Evolutionary conservation across 1,139 yeast species (phyloP).

Genomic region (Kodamaea anthophila): DNA sequence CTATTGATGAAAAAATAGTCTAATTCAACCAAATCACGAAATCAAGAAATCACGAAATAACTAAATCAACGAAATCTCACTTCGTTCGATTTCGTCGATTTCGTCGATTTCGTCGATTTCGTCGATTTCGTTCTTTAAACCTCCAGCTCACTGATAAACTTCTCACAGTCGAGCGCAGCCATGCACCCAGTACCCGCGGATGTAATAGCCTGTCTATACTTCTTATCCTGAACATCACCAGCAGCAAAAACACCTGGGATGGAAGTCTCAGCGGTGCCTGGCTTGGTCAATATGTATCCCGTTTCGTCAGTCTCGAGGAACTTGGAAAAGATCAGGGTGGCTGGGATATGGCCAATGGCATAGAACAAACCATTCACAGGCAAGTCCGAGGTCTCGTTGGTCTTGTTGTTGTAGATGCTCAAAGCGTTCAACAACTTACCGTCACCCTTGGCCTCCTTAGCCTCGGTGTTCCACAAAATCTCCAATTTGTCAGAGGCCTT

Average conservation of each 20-base stretch:
- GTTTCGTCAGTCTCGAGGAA: slow-evolving; percentile 81
- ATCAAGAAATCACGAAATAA: no score
- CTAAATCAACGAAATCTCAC: no score
- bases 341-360: slow-evolving; percentile 97
- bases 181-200: slow-evolving; percentile 99
- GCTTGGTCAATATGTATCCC: slow-evolving; percentile 82
- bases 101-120: no score
- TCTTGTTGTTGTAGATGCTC: slow-evolving; percentile 61
- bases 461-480: slow-evolving; percentile 79
- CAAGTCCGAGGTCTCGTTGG: slow-evolving; percentile 62
- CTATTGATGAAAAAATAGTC: no score
- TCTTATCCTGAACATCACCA: slow-evolving; percentile 97
- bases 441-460: slow-evolving; percentile 87
- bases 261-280: slow-evolving; percentile 86
- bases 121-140: slow-evolving; percentile 1
- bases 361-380: slow-evolving; percentile 90
- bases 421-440: slow-evolving; percentile 66
- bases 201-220: slow-evolving; percentile 97
- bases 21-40: no score
- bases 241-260: slow-evolving; percentile 94
- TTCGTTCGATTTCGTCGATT: no score
- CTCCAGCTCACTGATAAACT: slow-evolving; percentile 59
- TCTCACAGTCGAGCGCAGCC: slow-evolving; percentile 97
- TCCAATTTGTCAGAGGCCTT: slow-evolving; percentile 80
- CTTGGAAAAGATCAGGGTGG: slow-evolving; percentile 70